These are phyloP conservation scores for Kondoa subrosea DNA, from an alignment of 768 basidiomycete genomes.

Conservation along the genomic window DNA sequence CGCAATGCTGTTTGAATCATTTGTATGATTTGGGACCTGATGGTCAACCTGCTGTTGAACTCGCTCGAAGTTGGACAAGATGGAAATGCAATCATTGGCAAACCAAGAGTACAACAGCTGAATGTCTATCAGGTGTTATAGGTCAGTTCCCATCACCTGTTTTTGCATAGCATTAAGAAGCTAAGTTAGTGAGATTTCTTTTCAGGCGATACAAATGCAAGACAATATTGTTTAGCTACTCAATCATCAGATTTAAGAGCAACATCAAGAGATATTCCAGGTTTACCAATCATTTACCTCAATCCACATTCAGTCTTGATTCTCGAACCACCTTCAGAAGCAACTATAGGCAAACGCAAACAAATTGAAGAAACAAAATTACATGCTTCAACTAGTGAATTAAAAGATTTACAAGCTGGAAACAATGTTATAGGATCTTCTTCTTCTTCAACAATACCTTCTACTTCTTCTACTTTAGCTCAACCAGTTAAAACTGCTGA, in stretches of 20 bases:
- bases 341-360: conserved; percentile 54
- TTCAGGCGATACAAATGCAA: conserved; percentile 71
- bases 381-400: conserved; percentile 38
- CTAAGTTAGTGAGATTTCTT: too few relatives aligned
- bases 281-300: conserved; percentile 74
- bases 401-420: conserved; percentile 17
- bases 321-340: conserved; percentile 70
- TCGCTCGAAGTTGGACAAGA: conserved; percentile 84
- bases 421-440: background rate
- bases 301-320: conserved; percentile 76
- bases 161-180: too few relatives aligned
- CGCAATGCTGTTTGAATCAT: conserved; percentile 89
- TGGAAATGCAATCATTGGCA: conserved; percentile 88
- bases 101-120: conserved; percentile 49
- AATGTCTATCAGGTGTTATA: conserved; percentile 63
- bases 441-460: background rate
- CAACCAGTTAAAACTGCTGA: conserved; percentile 7
- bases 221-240: conserved; percentile 76
- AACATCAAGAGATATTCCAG: conserved; percentile 56
- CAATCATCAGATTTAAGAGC: conserved; percentile 59
- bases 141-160: too few relatives aligned
- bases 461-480: conserved; percentile 11
- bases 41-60: conserved; percentile 59
- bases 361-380: conserved; percentile 50
- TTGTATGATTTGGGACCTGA: conserved; percentile 61